Evolutionary conservation across 345 rosid genomes (phyloP).

Genomic region (Acer negundo): DNA sequence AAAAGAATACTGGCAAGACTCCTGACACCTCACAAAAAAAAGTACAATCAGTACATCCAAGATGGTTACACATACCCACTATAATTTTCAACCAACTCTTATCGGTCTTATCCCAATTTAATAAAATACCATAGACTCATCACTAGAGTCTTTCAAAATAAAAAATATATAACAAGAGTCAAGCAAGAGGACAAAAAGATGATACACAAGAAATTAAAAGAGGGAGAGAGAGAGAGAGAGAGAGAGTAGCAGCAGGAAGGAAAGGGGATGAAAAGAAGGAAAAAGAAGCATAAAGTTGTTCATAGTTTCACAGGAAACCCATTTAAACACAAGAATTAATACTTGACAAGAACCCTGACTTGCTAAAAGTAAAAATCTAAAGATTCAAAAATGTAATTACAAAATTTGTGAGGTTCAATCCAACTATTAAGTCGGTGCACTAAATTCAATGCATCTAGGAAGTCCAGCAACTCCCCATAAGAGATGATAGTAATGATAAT

Average conservation of each 20-base stretch:
- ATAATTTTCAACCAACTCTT: neutral
- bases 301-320: neutral
- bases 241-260: neutral
- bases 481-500: neutral
- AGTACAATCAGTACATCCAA: neutral
- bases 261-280: neutral
- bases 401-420: neutral
- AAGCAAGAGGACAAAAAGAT: neutral
- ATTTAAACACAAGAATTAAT: neutral
- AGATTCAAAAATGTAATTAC: neutral
- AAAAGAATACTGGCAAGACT: neutral
- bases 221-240: too few relatives aligned
- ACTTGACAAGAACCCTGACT: neutral
- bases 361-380: neutral
- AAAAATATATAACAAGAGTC: neutral
- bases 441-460: neutral
- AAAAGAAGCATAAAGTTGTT: neutral
- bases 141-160: neutral
- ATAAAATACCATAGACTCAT: neutral
- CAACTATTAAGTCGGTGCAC: neutral
- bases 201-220: neutral
- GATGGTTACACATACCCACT: neutral
- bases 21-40: neutral
- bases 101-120: neutral
- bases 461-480: neutral